Evolutionary conservation across 371 early-diverging fungal genomes (phyloP).

Genomic region (Conidiobolus incongruus): DNA sequence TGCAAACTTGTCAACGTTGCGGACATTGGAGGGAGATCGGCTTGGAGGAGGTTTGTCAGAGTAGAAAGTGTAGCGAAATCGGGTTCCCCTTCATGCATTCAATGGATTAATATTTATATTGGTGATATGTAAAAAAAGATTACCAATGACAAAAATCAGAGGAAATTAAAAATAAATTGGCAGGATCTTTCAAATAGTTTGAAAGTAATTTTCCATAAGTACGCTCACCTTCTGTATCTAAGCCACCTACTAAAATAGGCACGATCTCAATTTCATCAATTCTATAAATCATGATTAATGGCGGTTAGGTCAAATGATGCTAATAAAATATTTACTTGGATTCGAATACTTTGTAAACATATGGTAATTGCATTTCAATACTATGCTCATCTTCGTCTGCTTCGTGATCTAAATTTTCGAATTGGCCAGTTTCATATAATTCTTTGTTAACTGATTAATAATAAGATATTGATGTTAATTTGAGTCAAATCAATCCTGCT

Average conservation of each 20-base stretch:
- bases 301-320: neutral
- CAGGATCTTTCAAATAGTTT: slow-evolving; percentile 36
- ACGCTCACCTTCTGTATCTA: slow-evolving; percentile 24
- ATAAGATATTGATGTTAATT: neutral
- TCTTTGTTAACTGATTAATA: slow-evolving; percentile 21
- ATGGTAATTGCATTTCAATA: slow-evolving; percentile 90
- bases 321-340: slow-evolving; percentile 13
- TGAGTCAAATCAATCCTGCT: neutral
- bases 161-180: slow-evolving; percentile 67
- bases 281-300: slow-evolving; percentile 8
- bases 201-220: slow-evolving; percentile 38
- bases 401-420: slow-evolving; percentile 25
- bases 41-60: slow-evolving; percentile 5
- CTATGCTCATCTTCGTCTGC: slow-evolving; percentile 86
- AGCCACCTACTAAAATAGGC: slow-evolving; percentile 71
- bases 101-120: neutral
- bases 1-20: neutral
- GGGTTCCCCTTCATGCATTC: slow-evolving; percentile 7
- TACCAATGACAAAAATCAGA: slow-evolving; percentile 94
- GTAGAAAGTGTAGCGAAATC: slow-evolving; percentile 8
- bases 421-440: slow-evolving; percentile 33
- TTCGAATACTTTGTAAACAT: slow-evolving; percentile 48
- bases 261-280: slow-evolving; percentile 37
- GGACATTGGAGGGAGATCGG: slow-evolving; percentile 2
- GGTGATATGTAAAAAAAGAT: neutral